These are phyloP conservation scores for Nepenthes gracilis DNA, from an alignment of 148 eudicot genomes.

Conservation along the genomic window DNA sequence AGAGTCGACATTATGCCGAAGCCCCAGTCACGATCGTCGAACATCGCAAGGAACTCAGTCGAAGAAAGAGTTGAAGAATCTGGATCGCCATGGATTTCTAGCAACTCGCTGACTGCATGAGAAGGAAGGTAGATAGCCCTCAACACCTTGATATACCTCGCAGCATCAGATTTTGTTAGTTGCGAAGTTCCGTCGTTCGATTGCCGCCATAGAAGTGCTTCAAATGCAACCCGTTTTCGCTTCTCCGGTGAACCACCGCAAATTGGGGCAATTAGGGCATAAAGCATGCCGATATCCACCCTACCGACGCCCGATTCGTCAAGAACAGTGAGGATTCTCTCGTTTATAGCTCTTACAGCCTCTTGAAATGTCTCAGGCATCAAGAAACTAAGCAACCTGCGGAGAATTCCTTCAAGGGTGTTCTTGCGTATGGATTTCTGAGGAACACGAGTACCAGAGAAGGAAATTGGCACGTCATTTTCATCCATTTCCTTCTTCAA, in stretches of 20 bases:
- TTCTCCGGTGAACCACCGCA: slow-evolving; percentile 66
- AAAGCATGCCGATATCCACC: slow-evolving; percentile 94
- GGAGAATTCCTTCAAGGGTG: slow-evolving; percentile 65
- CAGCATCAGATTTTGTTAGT: slow-evolving; percentile 55
- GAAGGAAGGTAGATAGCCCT: slow-evolving; percentile 86
- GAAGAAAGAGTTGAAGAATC: slow-evolving; percentile 51
- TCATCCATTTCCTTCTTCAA: slow-evolving; percentile 72
- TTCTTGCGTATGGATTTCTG: slow-evolving; percentile 88
- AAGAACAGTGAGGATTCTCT: slow-evolving; percentile 59
- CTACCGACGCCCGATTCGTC: slow-evolving; percentile 78
- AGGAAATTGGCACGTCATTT: slow-evolving; percentile 61
- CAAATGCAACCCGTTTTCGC: slow-evolving; percentile 71
- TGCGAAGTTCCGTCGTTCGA: slow-evolving; percentile 49
- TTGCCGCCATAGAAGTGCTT: slow-evolving; percentile 76
- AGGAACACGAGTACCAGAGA: slow-evolving; percentile 74
- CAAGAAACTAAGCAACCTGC: slow-evolving; percentile 60
- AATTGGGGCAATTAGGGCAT: slow-evolving; percentile 79
- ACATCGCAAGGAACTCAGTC: slow-evolving; percentile 62
- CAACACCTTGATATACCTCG: slow-evolving; percentile 51
- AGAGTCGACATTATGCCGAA: slow-evolving; percentile 75
- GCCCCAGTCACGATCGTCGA: slow-evolving; percentile 90
- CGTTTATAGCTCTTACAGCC: slow-evolving; percentile 81
- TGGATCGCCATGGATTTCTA: slow-evolving; percentile 76
- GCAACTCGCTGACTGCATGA: slow-evolving; percentile 60
- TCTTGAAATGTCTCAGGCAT: slow-evolving; percentile 96